These are phyloP conservation scores for Trichomonas gallinae DNA, from an alignment of 208 protist species.

Conservation along the genomic window DNA sequence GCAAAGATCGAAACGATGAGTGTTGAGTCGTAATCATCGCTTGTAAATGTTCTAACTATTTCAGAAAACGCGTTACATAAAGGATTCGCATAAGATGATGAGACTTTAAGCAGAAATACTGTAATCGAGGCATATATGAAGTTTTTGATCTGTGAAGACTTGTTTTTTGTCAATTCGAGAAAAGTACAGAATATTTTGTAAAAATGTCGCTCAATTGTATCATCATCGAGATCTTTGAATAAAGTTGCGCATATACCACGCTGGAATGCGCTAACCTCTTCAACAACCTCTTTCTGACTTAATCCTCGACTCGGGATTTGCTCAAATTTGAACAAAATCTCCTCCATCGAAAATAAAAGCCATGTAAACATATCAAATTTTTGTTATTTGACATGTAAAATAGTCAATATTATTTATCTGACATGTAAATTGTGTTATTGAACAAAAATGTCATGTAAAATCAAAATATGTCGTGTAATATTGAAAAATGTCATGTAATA, in stretches of 20 bases:
- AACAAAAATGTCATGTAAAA: no score
- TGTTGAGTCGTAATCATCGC: background rate
- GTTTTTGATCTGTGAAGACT: background rate
- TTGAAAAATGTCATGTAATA: no score
- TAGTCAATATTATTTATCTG: no score
- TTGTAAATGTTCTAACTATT: background rate
- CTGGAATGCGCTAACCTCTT: background rate
- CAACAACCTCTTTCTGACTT: background rate
- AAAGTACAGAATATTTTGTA: background rate
- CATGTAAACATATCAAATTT: no score
- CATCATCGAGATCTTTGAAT: background rate
- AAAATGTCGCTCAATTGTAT: background rate
- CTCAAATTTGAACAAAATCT: background rate
- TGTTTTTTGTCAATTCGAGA: background rate
- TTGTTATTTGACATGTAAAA: no score
- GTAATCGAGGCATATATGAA: background rate
- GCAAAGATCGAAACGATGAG: background rate
- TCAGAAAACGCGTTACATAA: background rate
- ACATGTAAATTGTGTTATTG: no score
- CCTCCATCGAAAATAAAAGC: background rate
- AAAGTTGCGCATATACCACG: background rate
- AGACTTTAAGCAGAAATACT: background rate
- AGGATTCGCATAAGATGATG: background rate
- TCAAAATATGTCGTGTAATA: no score
- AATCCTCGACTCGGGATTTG: background rate